phyloP scores from a whole-genome alignment of 345 rosid genomes.

The Kandelia obovata region DNA sequence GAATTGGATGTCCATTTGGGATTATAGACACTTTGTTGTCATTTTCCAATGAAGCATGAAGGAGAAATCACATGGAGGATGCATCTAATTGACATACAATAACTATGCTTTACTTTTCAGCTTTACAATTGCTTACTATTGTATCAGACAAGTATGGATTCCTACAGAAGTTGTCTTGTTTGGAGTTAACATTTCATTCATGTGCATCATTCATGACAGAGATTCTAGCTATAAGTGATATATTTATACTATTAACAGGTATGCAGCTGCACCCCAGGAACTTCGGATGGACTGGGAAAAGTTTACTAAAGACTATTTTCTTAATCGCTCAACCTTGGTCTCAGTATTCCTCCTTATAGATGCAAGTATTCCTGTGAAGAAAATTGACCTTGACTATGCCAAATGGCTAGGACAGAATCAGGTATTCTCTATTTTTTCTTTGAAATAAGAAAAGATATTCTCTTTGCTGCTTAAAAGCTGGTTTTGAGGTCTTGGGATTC shows the following conservation, averaged over 20 bases:
- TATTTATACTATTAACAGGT: constrained; percentile 40
- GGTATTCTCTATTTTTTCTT: constrained; percentile 35
- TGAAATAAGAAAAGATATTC: background rate
- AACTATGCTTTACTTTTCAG: background rate
- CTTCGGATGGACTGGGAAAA: constrained; percentile 70
- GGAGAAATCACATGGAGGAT: background rate
- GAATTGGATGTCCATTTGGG: background rate
- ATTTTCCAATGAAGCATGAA: background rate
- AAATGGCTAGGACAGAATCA: constrained; percentile 96
- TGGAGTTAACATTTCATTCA: background rate
- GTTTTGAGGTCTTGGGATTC: background rate
- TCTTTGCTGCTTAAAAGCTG: background rate
- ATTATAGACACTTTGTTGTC: background rate
- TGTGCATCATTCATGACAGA: background rate
- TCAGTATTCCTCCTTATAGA: constrained; percentile 88
- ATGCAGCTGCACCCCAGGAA: constrained; percentile 91
- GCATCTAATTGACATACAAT: background rate
- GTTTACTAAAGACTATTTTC: constrained; percentile 85
- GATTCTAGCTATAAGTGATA: constrained; percentile 1
- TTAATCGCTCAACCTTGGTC: constrained; percentile 74
- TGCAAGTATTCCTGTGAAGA: constrained; percentile 89
- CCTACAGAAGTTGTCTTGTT: background rate
- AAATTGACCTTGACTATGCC: constrained; percentile 88
- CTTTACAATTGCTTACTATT: background rate
- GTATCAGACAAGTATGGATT: background rate